Percentiles rank a stretch among this genome's conserved stretches.
phyloP scores from a whole-genome alignment of 108 stramenopile species.

The Skeletonema menzelii region DNA sequence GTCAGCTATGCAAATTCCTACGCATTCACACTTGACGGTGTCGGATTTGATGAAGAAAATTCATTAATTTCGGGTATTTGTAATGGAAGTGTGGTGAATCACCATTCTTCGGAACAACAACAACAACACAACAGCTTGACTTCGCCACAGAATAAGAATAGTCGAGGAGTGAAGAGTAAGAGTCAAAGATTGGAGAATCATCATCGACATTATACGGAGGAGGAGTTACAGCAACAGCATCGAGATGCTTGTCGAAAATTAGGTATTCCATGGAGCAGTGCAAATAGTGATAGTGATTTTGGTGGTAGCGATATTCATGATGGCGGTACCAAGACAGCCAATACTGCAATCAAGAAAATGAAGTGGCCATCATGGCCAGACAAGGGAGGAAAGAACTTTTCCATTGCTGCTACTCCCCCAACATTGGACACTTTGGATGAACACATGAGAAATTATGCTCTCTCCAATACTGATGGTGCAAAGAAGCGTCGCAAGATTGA shows the following conservation, averaged over 20 bases:
- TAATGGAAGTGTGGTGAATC: not conserved
- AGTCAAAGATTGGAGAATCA: not conserved
- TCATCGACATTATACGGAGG: not conserved
- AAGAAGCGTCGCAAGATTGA: not conserved
- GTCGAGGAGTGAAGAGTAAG: not conserved
- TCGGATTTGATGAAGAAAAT: conserved; percentile 41
- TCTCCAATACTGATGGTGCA: not conserved
- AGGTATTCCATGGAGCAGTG: conserved; percentile 26
- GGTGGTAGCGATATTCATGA: not conserved
- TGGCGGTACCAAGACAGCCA: not conserved
- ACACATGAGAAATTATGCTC: not conserved
- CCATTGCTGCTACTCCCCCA: not conserved
- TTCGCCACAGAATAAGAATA: not conserved
- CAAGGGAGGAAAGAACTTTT: not conserved
- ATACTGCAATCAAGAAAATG: not conserved
- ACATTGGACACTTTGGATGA: not conserved
- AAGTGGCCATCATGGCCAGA: conserved; percentile 1
- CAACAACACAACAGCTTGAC: not conserved
- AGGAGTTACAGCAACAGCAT: conserved; percentile 25
- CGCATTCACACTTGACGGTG: conserved; percentile 36
- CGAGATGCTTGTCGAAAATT: conserved; percentile 28
- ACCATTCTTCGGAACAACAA: no score
- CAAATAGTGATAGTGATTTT: not conserved
- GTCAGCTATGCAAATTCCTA: conserved; percentile 17
- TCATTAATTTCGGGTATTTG: conserved; percentile 1